A percentile compares a stretch with the other conserved stretches of the same genome.
Conservation (phyloP, 139 green algal genomes). For the Micractinium sp. region DNA sequence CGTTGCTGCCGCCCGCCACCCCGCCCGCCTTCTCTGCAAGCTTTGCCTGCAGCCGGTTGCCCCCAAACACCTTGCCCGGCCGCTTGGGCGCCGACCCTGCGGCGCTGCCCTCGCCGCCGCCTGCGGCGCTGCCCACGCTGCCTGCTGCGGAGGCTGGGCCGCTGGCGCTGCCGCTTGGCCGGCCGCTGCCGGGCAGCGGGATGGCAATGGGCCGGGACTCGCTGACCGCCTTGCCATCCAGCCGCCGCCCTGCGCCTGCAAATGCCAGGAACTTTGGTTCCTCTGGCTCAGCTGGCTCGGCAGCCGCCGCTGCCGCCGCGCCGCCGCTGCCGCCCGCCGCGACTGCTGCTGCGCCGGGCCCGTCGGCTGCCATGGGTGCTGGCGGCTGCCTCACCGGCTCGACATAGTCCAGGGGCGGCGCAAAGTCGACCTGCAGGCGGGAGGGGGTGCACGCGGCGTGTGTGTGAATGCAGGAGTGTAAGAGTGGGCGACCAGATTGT, state of each 20-base stretch:
- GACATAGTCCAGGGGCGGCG: constrained; percentile 96
- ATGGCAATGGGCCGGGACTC: constrained; percentile 36
- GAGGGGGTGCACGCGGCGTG: neutral
- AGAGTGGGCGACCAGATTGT: neutral
- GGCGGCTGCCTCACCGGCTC: constrained; percentile 69
- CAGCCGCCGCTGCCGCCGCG: constrained; percentile 25
- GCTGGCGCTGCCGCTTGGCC: neutral
- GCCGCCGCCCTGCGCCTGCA: constrained; percentile 68
- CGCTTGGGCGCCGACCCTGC: constrained; percentile 27
- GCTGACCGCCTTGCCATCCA: constrained; percentile 82
- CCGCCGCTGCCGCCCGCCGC: constrained; percentile 6
- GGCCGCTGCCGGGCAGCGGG: neutral
- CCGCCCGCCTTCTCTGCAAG: constrained; percentile 16
- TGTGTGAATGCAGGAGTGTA: neutral
- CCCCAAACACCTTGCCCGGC: constrained; percentile 30
- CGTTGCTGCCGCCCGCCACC: neutral
- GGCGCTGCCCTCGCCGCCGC: neutral
- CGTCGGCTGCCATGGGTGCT: neutral
- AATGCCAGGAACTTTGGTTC: constrained; percentile 83
- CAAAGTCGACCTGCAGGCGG: constrained; percentile 88
- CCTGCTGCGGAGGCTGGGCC: neutral
- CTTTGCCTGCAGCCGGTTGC: constrained; percentile 34
- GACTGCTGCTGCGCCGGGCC: neutral
- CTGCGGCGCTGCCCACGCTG: constrained; percentile 4
- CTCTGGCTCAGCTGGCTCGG: constrained; percentile 45